A percentile compares a stretch with the other conserved stretches of the same genome.
phyloP scores from a whole-genome alignment of 176 grass and related monocot genomes.

The Oryza australiensis region DNA sequence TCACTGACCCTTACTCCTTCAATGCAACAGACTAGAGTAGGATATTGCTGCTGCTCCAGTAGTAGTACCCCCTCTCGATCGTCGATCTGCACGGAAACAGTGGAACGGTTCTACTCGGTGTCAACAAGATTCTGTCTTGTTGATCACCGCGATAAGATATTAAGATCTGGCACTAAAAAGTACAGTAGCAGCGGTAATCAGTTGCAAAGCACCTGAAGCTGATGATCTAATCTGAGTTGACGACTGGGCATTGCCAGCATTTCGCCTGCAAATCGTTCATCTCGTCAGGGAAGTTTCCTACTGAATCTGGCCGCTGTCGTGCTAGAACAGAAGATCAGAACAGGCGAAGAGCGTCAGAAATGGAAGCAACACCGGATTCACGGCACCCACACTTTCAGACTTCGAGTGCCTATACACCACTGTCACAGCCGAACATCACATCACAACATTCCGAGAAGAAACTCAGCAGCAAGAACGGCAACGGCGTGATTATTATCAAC shows the following conservation, averaged over 20 bases:
- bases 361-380: neutral
- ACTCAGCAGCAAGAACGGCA: slow-evolving; percentile 15
- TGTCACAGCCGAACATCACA: neutral
- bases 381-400: neutral
- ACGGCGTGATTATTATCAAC: slow-evolving; percentile 33
- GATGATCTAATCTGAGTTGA: neutral
- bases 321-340: neutral
- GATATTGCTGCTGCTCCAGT: neutral
- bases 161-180: neutral
- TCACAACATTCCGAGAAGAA: neutral
- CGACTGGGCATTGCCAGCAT: neutral
- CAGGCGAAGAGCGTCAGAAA: neutral
- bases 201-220: neutral
- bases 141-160: neutral
- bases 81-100: slow-evolving; percentile 10
- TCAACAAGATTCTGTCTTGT: neutral
- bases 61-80: neutral
- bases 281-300: neutral
- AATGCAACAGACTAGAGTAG: neutral
- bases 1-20: neutral
- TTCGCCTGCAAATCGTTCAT: neutral
- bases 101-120: neutral
- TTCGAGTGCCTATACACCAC: too few species aligned
- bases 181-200: too few species aligned
- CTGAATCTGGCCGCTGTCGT: neutral